Percentiles rank a stretch among this genome's conserved stretches.
Evolutionary conservation across 2,329 filamentous ascomycete species (phyloP).

Genomic region (Didymellaceae sp.): DNA sequence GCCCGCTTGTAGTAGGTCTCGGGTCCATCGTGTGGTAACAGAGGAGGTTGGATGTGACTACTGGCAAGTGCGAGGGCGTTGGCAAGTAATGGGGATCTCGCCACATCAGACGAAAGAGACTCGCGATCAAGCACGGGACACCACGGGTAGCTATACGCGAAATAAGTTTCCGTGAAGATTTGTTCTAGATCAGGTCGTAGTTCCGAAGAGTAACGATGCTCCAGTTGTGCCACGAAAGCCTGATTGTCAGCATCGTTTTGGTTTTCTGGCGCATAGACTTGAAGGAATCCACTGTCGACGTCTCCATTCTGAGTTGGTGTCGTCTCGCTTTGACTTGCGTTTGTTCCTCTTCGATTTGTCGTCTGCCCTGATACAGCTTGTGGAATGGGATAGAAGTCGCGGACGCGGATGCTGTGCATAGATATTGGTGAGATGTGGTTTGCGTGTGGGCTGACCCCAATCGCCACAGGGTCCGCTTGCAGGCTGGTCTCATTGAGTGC

Average conservation of each 20-base stretch:
- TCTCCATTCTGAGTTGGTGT: conserved; percentile 25
- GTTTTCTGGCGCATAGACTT: conserved; percentile 28
- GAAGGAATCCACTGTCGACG: conserved; percentile 26
- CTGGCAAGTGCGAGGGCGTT: conserved; percentile 29
- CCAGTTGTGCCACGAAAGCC: conserved; percentile 28
- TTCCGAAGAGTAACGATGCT: conserved; percentile 24
- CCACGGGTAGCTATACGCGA: conserved; percentile 30
- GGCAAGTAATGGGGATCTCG: conserved; percentile 27
- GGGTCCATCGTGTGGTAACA: conserved; percentile 28
- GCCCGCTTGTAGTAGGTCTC: conserved; percentile 29
- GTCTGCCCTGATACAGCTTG: not conserved
- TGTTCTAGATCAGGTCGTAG: conserved; percentile 26
- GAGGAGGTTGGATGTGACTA: conserved; percentile 28
- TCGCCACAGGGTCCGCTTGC: not conserved
- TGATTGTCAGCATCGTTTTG: conserved; percentile 31
- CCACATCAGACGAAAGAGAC: conserved; percentile 21
- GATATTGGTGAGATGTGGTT: conserved; percentile 14
- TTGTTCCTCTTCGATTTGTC: not conserved
- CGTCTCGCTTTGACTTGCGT: conserved; percentile 20
- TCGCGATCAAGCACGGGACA: conserved; percentile 30
- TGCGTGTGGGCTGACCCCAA: not conserved
- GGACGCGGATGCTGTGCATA: conserved; percentile 4
- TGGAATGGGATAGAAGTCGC: conserved; percentile 8
- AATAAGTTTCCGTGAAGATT: conserved; percentile 31
- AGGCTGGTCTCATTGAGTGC: not conserved